phyloP scores from a whole-genome alignment of 225 moss, liverwort and hornwort genomes.

The Pseudisothecium myosuroides region DNA sequence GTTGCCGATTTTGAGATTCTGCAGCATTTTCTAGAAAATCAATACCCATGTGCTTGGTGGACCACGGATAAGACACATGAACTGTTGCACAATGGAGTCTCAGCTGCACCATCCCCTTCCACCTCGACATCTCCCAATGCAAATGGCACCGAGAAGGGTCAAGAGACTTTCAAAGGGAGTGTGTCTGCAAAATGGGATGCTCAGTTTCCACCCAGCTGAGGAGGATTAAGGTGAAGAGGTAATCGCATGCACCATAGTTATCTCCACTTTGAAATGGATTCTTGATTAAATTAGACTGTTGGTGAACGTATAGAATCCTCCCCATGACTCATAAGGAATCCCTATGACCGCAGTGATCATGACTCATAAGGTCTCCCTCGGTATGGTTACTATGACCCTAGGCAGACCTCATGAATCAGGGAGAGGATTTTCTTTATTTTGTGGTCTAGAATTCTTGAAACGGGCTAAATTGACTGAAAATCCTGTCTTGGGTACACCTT shows the following conservation, averaged over 20 bases:
- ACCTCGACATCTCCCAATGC: not conserved
- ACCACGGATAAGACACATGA: conserved; percentile 44
- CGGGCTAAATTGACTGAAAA: not conserved
- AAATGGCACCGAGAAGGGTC: not conserved
- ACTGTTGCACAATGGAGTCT: not conserved
- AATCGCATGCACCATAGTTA: not conserved
- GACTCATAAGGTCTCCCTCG: not conserved
- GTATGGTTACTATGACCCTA: not conserved
- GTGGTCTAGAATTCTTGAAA: not conserved
- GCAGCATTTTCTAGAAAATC: conserved; percentile 60
- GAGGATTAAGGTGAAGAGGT: not conserved
- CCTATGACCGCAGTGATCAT: not conserved
- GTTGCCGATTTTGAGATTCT: conserved; percentile 52
- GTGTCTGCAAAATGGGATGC: conserved; percentile 9
- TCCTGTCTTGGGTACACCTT: too few relatives aligned
- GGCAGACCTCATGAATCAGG: not conserved
- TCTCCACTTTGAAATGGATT: not conserved
- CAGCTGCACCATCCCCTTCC: not conserved
- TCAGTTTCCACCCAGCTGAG: conserved; percentile 16
- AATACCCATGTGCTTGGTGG: conserved; percentile 78
- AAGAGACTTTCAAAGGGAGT: not conserved
- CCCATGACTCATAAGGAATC: not conserved
- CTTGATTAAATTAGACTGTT: not conserved
- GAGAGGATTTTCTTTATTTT: not conserved
- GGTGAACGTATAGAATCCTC: not conserved